Evolutionary conservation across 2,329 filamentous ascomycete species (phyloP).

Genomic region (Cercospora citrullina): DNA sequence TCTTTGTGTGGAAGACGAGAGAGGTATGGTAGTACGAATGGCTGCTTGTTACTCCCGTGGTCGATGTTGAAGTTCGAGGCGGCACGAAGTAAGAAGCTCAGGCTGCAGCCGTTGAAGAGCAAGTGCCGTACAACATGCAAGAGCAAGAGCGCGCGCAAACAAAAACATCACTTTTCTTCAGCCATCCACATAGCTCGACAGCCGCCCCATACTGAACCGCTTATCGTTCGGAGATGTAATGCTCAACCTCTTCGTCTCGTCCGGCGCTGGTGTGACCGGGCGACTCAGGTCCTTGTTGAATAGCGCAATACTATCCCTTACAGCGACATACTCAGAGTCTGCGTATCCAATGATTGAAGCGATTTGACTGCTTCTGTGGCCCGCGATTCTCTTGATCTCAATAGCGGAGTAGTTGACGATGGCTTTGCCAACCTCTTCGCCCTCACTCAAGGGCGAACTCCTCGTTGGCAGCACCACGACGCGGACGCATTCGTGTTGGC

Average conservation of each 20-base stretch:
- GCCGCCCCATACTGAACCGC: conserved; percentile 32
- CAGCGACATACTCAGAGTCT: conserved; percentile 89
- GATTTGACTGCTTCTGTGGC: conserved; percentile 80
- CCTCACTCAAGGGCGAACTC: conserved; percentile 44
- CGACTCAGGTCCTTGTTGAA: conserved; percentile 46
- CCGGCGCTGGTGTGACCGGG: conserved; percentile 33
- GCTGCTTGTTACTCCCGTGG: neutral
- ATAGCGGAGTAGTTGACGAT: conserved; percentile 88
- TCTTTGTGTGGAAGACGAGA: neutral
- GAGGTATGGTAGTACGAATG: neutral
- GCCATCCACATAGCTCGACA: conserved; percentile 34
- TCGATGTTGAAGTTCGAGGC: conserved; percentile 1
- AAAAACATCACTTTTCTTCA: conserved; percentile 15
- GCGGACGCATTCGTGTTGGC: conserved; percentile 88
- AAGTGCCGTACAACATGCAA: conserved; percentile 3
- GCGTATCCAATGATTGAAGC: conserved; percentile 79
- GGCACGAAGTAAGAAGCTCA: neutral
- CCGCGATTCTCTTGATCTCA: conserved; percentile 83
- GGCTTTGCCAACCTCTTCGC: conserved; percentile 76
- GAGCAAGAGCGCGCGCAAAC: neutral
- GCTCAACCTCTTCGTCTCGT: conserved; percentile 26
- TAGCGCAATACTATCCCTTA: conserved; percentile 84
- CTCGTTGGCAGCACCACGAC: conserved; percentile 71
- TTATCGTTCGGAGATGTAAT: conserved; percentile 16
- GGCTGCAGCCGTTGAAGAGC: neutral